Evolutionary conservation across 805 yeast species (phyloP), one percentile per base, ranked within the genome.

Genomic region (Cyberlindnera suaveolens): DNA sequence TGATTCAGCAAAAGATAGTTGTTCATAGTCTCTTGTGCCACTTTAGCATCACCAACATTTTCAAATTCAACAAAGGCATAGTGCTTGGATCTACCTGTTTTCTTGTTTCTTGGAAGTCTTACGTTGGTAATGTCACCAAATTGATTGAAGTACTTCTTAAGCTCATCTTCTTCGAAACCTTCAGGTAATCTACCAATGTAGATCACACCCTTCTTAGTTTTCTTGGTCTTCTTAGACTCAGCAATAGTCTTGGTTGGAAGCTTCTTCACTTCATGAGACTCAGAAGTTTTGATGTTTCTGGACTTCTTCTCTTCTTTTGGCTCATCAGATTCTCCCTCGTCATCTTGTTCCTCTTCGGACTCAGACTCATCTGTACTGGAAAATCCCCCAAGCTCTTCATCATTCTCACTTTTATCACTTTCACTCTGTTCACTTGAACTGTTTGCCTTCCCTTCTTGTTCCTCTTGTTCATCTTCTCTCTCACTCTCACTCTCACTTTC

Each of bases 11-110:
- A 61, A 49, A 93, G 73, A 58, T 93, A 93, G 66, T 93, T 93
- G 66, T 93, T 82, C 99, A 93, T 93, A 37, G 97, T 82, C 52
- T 93, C 98, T 48, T 85, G 85, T 3, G 96, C 99, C 48, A 89
- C 72, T 53, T 79, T 75, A 36, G 98, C 97, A 43, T 85, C 95
- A 38, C 81, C 86, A 32, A 63, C 60, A 42, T 78, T 72, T 34
- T 74, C 76, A 58, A 91, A 93, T 65, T 93, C 96, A 37, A 93
- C 69, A 63, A 87, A 91, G 6, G 89, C 98, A 63, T 80, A 91
- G 62, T 89, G 97, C 67, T 88, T 90, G 14, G 96, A 81, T 43
- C 81, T 79, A 37, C 98, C 98, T 6, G 95, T 82, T 58, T 82
- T 84, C 64, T 85, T 89, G 69, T 86, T 91, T 61, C 97, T 78